These are phyloP conservation scores for Lasiosphaeria ovina DNA, from an alignment of 495 filamentous ascomycete species.

Conservation along the genomic window DNA sequence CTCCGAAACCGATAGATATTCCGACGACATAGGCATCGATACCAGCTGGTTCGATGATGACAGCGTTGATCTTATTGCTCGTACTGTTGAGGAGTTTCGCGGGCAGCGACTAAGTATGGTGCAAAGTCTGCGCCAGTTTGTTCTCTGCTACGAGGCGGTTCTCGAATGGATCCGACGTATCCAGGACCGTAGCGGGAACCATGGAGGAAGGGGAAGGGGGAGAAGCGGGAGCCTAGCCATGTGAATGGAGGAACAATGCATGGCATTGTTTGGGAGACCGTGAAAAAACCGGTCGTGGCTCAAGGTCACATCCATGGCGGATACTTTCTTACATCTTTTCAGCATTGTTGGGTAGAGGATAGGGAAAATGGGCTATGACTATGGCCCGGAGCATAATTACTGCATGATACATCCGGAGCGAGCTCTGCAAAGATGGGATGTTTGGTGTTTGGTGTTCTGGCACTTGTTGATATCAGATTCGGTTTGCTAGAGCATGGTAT, in stretches of 20 bases:
- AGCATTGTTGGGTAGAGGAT: no score
- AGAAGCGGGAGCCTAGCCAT: constrained; percentile 31
- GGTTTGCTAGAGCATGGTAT: no score
- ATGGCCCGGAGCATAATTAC: neutral
- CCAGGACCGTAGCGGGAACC: constrained; percentile 28
- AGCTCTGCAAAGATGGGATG: no score
- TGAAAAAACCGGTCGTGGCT: no score
- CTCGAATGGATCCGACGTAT: constrained; percentile 73
- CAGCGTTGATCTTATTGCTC: constrained; percentile 72
- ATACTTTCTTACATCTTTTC: no score
- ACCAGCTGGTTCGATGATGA: constrained; percentile 49
- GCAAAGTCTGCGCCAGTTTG: constrained; percentile 90
- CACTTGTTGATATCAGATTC: no score
- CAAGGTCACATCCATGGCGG: no score
- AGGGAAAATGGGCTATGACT: neutral
- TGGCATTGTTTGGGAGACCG: neutral
- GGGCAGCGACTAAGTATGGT: constrained; percentile 93
- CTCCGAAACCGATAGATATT: neutral
- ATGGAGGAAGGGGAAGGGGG: constrained; percentile 11
- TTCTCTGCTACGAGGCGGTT: constrained; percentile 93
- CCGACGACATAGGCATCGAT: constrained; percentile 26
- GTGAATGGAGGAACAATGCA: constrained; percentile 8
- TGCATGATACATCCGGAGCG: no score
- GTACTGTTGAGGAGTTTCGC: constrained; percentile 86
- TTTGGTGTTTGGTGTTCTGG: no score